Percentiles rank a stretch among this genome's conserved stretches.
phyloP scores from a whole-genome alignment of 208 protist genomes.

The Naegleria lovaniensis region DNA sequence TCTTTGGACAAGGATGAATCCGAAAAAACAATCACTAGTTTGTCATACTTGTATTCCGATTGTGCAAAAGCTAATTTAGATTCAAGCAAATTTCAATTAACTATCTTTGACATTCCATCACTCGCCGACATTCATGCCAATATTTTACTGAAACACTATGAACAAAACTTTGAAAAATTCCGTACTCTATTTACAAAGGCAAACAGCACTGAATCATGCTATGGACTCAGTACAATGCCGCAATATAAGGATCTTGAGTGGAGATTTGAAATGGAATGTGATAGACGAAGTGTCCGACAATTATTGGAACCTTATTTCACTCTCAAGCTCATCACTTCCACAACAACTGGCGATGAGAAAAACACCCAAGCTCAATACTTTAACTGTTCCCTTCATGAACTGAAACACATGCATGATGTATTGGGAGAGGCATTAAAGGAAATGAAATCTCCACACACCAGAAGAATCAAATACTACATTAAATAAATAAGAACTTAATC shows the following conservation, averaged over 20 bases:
- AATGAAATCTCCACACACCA: neutral
- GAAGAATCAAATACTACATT: conserved; percentile 17
- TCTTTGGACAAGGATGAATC: neutral
- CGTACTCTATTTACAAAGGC: neutral
- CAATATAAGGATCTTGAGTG: conserved; percentile 12
- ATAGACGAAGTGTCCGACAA: neutral
- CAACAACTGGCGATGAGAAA: neutral
- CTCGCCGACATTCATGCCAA: neutral
- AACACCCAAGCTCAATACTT: neutral
- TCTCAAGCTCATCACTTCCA: neutral
- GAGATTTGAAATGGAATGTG: conserved; percentile 21
- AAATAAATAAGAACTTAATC: neutral
- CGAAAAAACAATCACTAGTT: neutral
- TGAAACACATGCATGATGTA: conserved; percentile 1
- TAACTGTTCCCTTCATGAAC: neutral
- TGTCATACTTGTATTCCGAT: neutral
- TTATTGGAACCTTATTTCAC: neutral
- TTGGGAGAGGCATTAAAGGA: conserved; percentile 25
- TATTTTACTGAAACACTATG: conserved; percentile 1
- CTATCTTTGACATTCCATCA: neutral
- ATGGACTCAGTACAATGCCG: neutral
- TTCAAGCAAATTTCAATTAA: neutral
- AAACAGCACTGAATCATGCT: neutral
- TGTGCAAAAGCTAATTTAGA: neutral
- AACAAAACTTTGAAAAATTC: neutral